phyloP scores from a whole-genome alignment of 495 filamentous ascomycete genomes.

The Neurospora sp. region DNA sequence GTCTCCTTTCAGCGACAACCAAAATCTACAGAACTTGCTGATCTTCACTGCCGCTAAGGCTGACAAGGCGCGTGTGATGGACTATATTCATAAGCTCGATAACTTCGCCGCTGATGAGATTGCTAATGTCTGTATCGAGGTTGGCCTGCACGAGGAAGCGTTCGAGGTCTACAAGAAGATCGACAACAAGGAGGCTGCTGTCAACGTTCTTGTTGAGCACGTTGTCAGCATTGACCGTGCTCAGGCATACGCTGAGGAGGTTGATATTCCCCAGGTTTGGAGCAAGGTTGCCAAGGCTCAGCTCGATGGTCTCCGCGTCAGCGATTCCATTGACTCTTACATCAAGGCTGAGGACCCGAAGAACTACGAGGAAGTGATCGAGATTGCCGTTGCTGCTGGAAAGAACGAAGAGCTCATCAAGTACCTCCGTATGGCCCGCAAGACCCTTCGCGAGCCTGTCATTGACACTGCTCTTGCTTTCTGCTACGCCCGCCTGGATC shows the following conservation, averaged over 20 bases:
- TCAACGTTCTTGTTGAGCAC: constrained; percentile 90
- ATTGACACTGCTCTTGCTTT: constrained; percentile 93
- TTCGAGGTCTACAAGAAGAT: constrained; percentile 99
- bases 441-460: constrained; percentile 86
- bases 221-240: constrained; percentile 97
- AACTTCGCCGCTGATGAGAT: constrained; percentile 90
- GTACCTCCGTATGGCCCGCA: constrained; percentile 92
- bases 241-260: constrained; percentile 90
- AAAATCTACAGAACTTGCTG: constrained; percentile 88
- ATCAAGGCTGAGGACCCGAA: constrained; percentile 87
- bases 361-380: constrained; percentile 93
- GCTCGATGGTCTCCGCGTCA: constrained; percentile 87
- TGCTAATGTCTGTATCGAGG: constrained; percentile 83
- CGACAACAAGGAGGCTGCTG: constrained; percentile 73
- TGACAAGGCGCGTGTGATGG: constrained; percentile 90
- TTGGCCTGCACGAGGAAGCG: constrained; percentile 91
- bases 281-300: constrained; percentile 98
- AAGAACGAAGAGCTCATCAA: constrained; percentile 98
- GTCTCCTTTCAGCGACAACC: constrained; percentile 93
- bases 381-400: constrained; percentile 88
- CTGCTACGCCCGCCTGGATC: constrained; percentile 82
- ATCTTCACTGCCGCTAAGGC: constrained; percentile 97
- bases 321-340: constrained; percentile 92
- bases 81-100: constrained; percentile 86
- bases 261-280: constrained; percentile 97